Evolutionary conservation across 2,329 filamentous ascomycete genomes (phyloP).

Genomic region (Aspergillus tamarii): DNA sequence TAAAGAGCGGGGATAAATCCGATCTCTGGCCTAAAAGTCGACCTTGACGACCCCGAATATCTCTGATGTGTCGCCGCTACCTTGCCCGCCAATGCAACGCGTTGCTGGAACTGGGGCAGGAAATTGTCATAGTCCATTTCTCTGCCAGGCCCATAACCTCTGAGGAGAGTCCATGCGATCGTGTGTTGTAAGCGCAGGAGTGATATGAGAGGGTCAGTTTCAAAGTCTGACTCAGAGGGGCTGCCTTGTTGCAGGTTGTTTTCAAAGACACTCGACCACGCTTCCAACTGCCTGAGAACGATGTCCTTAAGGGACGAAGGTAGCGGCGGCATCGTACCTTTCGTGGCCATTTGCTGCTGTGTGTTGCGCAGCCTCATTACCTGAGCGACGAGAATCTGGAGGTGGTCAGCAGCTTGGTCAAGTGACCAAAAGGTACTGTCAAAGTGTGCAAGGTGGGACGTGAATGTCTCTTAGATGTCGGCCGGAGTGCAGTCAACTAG

Average conservation of each 20-base stretch:
- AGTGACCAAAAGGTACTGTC: conserved; percentile 31
- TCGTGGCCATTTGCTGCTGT: conserved; percentile 23
- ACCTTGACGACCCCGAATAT: conserved; percentile 24
- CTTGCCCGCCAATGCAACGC: conserved; percentile 14
- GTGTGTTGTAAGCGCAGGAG: conserved; percentile 39
- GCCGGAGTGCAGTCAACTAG: conserved; percentile 34
- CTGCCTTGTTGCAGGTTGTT: conserved; percentile 6
- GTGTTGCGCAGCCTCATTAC: conserved; percentile 35
- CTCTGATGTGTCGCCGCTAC: conserved; percentile 13
- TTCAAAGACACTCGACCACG: conserved; percentile 16
- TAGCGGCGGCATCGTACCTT: conserved; percentile 6
- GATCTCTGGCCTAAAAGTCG: conserved; percentile 40
- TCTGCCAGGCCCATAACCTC: conserved; percentile 24
- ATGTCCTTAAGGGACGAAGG: conserved; percentile 8
- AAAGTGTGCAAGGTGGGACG: conserved; percentile 4
- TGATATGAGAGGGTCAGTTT: conserved; percentile 22
- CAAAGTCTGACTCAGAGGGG: conserved; percentile 12
- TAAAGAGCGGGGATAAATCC: conserved; percentile 39
- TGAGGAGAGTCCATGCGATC: conserved; percentile 31
- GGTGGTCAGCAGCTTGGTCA: conserved; percentile 37
- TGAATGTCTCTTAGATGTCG: conserved; percentile 27
- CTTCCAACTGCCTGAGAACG: conserved; percentile 12
- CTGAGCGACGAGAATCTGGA: conserved; percentile 34
- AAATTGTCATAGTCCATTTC: conserved; percentile 22
- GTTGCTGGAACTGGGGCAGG: conserved; percentile 21